Conservation (phyloP, 129 eudicot species). For the Flaveria linearis region DNA sequence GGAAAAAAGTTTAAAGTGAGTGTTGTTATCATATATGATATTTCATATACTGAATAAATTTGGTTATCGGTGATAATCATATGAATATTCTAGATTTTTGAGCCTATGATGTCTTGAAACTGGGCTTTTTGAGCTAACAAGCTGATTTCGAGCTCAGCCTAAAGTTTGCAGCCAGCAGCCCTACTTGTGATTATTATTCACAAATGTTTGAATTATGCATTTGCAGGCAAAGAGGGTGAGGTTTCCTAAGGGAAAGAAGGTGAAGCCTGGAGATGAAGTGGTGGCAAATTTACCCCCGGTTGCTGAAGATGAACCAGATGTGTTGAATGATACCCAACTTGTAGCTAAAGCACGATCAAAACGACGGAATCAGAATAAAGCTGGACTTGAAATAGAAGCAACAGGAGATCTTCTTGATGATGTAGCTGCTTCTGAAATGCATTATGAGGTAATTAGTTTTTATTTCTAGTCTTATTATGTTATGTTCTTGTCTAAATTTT, state of each 20-base stretch:
- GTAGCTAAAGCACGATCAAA: constrained; percentile 64
- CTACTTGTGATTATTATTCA: neutral
- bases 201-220: constrained; percentile 14
- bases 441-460: constrained; percentile 55
- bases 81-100: neutral
- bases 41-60: neutral
- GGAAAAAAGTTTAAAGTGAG: neutral
- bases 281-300: constrained; percentile 25
- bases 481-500: neutral
- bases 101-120: neutral
- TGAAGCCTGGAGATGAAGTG: constrained; percentile 50
- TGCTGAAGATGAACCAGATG: constrained; percentile 40
- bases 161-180: neutral
- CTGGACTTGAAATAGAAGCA: constrained; percentile 54
- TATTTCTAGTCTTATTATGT: constrained; percentile 8
- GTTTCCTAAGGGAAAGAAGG: constrained; percentile 86
- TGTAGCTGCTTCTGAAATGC: constrained; percentile 62
- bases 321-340: constrained; percentile 43
- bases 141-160: neutral
- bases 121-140: neutral
- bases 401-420: constrained; percentile 43
- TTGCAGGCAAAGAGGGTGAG: constrained; percentile 64
- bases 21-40: neutral
- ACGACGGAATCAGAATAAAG: constrained; percentile 44
- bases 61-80: neutral